Conservation (phyloP, 2,329 filamentous ascomycete genomes). For the Neofusicoccum kwambonambiense region DNA sequence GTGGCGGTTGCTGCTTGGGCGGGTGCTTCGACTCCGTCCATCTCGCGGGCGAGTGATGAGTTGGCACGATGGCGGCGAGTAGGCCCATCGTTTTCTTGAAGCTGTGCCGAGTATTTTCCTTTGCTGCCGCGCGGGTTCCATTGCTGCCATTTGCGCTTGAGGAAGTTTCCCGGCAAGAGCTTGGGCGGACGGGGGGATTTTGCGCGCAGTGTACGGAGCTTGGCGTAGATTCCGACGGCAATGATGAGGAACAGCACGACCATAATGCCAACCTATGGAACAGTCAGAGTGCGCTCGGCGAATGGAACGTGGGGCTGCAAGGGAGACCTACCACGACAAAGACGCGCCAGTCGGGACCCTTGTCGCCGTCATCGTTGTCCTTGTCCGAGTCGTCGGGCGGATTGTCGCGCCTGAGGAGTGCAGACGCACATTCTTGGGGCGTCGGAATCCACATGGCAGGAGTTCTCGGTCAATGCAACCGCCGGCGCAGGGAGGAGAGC, state of each 20-base stretch:
- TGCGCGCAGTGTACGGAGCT: conserved; percentile 8
- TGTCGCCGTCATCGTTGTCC: neutral
- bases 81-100: conserved; percentile 26
- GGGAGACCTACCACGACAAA: conserved; percentile 12
- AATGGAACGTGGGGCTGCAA: neutral
- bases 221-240: conserved; percentile 8
- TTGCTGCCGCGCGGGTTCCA: conserved; percentile 30
- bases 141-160: conserved; percentile 33
- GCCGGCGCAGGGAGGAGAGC: conserved; percentile 1
- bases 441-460: conserved; percentile 12
- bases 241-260: conserved; percentile 12
- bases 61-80: conserved; percentile 22
- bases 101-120: conserved; percentile 29
- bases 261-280: conserved; percentile 7
- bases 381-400: neutral
- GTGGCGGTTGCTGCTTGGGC: conserved; percentile 15
- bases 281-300: conserved; percentile 1
- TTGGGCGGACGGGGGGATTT: conserved; percentile 11
- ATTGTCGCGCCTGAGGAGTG: conserved; percentile 1
- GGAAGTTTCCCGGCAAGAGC: conserved; percentile 10
- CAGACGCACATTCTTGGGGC: neutral
- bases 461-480: neutral
- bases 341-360: conserved; percentile 14
- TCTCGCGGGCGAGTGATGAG: conserved; percentile 18
- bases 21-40: conserved; percentile 16